Evolutionary conservation across 441 rosid species (phyloP).

Genomic region (Rhodomyrtus psidioides): DNA sequence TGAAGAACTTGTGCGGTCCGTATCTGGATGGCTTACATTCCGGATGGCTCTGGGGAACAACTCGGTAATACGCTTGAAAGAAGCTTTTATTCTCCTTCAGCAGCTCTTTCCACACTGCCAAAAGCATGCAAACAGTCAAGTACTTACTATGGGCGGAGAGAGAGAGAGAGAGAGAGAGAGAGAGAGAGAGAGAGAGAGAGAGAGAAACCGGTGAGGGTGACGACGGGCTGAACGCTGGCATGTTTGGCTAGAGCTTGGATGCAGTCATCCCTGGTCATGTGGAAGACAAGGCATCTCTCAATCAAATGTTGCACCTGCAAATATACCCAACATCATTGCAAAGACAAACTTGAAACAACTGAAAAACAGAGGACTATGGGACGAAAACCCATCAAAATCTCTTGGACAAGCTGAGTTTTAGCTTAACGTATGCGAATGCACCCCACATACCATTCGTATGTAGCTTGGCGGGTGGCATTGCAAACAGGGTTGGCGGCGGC

Average conservation of each 20-base stretch:
- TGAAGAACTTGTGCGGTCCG: background rate
- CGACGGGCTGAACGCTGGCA: slow-evolving; percentile 27
- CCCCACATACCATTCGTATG: slow-evolving; percentile 32
- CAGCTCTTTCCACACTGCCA: slow-evolving; percentile 43
- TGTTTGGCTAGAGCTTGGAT: slow-evolving; percentile 28
- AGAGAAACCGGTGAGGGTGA: slow-evolving; percentile 30
- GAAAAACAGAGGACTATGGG: background rate
- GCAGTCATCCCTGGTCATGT: slow-evolving; percentile 41
- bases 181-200: background rate
- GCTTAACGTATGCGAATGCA: background rate
- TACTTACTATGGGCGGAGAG: too few relatives aligned
- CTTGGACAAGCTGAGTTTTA: background rate
- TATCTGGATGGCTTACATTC: background rate
- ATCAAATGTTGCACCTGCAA: slow-evolving; percentile 46
- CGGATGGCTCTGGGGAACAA: slow-evolving; percentile 6
- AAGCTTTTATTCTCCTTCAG: slow-evolving; percentile 37
- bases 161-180: background rate
- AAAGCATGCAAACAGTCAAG: background rate
- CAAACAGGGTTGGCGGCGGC: slow-evolving; percentile 18
- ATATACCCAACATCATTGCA: too few relatives aligned
- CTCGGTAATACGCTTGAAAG: slow-evolving; percentile 28
- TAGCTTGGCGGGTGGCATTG: slow-evolving; percentile 38
- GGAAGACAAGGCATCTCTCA: slow-evolving; percentile 43
- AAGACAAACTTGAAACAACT: background rate
- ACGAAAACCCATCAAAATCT: background rate